Evolutionary conservation across 768 basidiomycete genomes (phyloP).

Genomic region (Calocera viscosa): DNA sequence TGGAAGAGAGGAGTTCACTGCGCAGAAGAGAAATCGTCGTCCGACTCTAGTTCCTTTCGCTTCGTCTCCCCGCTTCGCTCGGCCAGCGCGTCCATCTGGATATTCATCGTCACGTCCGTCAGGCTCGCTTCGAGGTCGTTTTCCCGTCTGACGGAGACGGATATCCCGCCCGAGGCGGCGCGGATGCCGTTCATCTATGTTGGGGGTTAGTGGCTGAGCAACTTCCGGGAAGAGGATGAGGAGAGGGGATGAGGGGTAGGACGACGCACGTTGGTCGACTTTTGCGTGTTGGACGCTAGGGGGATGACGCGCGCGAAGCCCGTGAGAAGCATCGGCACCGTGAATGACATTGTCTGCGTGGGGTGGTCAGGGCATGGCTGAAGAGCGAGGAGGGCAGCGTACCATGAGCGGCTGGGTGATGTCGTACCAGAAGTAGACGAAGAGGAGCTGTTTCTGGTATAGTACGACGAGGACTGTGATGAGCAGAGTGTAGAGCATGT

Average conservation of each 20-base stretch:
- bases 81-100: not conserved
- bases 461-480: not conserved
- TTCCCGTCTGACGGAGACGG: not conserved
- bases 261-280: not conserved
- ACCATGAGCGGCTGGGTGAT: conserved; percentile 8
- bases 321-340: not conserved
- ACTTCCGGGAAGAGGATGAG: not conserved
- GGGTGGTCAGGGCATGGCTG: not conserved
- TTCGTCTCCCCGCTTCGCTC: not conserved
- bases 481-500: not conserved
- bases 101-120: not conserved
- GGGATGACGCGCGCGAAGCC: not conserved
- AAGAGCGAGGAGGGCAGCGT: not conserved
- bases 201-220: not conserved
- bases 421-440: conserved; percentile 7
- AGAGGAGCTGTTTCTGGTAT: conserved; percentile 2
- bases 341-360: conserved; percentile 1
- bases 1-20: no score
- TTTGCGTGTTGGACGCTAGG: not conserved
- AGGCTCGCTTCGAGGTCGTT: not conserved
- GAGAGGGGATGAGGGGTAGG: no score
- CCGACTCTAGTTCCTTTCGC: not conserved
- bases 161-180: not conserved
- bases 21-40: not conserved
- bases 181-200: not conserved